Base-by-base conservation (phyloP, 306 rosid genomes). In the Pachyrhizus erosus region DNA sequence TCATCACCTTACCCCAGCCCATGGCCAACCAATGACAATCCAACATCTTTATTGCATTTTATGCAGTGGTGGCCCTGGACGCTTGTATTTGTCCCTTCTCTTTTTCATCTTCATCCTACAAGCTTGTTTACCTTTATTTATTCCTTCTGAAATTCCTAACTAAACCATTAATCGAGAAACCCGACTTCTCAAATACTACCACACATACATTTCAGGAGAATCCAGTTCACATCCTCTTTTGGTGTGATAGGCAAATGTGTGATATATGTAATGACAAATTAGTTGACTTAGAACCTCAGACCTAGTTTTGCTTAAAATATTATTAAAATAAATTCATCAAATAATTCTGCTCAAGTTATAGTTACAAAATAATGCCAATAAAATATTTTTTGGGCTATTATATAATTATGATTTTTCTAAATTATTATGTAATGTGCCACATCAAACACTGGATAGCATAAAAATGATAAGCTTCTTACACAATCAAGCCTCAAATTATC, bases 401-500 rank as follows among this genome's bases (percentile, higher is more conserved):
- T 75, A 55, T 33, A 12, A 31, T 9, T 26, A 21, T 76, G 21
- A 29, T 9, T 58, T 62, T 48, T 77, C 46, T 13, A 62, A 45
- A 61, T 5, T 46, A 46, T 65, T 65, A 64, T 62, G 73, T 76
- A 43, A 42, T 43, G 46, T 27, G 15, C 66, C 42, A 43, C 61
- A 77, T 43, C 20, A 77, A 77, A 77, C 70, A 11, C 73, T 62
- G 21, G 20, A 77, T 20, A 33, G 34, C 60, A 64, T 46, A 29
- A 65, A 33, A 46, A 48, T 42, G 58, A 58, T 8, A 57, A 77
- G 51, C 51, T 65, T 37, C 42, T 37, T 29, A 18, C 46, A 31
- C 26, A 33, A 5, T 12, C 51, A 48, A 49, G n/a, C 75, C 71
- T 26, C 80, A 62, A 11, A 70, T 46, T 64, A 49, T 51, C 64